Conservation (phyloP, 2,329 filamentous ascomycete genomes). For the Hypocreales sp. region DNA sequence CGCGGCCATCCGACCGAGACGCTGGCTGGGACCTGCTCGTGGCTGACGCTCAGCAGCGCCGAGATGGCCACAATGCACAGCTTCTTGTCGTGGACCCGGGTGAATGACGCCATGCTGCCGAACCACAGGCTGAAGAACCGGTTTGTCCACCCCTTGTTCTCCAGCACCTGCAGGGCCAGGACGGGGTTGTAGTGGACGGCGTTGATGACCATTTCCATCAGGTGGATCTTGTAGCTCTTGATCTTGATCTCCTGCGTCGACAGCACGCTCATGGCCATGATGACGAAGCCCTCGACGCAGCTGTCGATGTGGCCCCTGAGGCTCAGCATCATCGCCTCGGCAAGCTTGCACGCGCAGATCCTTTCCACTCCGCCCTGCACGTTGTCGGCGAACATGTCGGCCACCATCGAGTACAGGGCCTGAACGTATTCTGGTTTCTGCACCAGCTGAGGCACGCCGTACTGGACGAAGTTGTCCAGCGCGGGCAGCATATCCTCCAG, state of each 20-base stretch:
- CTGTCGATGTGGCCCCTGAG: conserved; percentile 78
- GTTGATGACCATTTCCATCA: conserved; percentile 99
- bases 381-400: conserved; percentile 83
- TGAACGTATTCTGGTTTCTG: conserved; percentile 78
- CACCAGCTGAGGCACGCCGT: conserved; percentile 64
- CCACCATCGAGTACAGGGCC: conserved; percentile 84
- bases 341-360: conserved; percentile 94
- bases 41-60: conserved; percentile 62
- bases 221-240: conserved; percentile 85
- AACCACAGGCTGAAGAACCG: conserved; percentile 99
- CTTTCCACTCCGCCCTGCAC: conserved; percentile 89
- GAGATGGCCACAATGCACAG: conserved; percentile 90
- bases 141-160: conserved; percentile 87
- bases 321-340: conserved; percentile 94
- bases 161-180: conserved; percentile 73
- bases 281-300: conserved; percentile 77
- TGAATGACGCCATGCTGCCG: conserved; percentile 85
- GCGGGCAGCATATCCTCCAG: conserved; percentile 98
- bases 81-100: conserved; percentile 95
- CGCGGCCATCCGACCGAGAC: conserved; percentile 92
- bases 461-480: conserved; percentile 94
- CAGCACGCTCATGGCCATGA: conserved; percentile 74
- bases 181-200: conserved; percentile 93
- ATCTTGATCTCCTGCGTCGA: conserved; percentile 63
- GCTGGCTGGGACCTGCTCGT: conserved; percentile 75